Evolutionary conservation across 352 stramenopile genomes (phyloP).

Genomic region (Phytophthora gonapodyides): DNA sequence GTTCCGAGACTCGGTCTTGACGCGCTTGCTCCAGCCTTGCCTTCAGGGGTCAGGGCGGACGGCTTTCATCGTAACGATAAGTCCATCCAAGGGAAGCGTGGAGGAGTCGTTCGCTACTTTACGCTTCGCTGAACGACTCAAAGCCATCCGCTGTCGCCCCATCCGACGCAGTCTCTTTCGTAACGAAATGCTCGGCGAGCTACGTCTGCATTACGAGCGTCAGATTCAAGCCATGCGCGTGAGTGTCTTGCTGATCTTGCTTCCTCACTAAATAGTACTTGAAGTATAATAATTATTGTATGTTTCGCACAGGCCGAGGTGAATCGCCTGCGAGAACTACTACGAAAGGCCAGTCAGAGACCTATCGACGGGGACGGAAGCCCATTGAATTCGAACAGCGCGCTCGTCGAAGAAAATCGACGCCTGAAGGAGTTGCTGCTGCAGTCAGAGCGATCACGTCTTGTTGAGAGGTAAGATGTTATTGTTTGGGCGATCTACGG

Average conservation of each 20-base stretch:
- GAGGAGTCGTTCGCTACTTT: conserved; percentile 76
- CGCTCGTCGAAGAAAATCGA: conserved; percentile 68
- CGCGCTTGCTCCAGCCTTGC: conserved; percentile 66
- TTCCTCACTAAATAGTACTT: neutral
- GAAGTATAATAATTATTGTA: conserved; percentile 1
- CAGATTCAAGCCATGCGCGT: conserved; percentile 77
- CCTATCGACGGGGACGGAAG: conserved; percentile 38
- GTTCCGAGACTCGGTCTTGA: conserved; percentile 75
- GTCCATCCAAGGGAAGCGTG: conserved; percentile 51
- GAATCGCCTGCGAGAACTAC: conserved; percentile 49
- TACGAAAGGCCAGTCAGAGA: conserved; percentile 43
- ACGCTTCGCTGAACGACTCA: conserved; percentile 70
- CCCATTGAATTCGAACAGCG: conserved; percentile 38
- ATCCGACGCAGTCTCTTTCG: conserved; percentile 54
- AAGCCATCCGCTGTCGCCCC: conserved; percentile 58
- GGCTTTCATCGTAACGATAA: conserved; percentile 73
- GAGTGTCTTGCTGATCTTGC: conserved; percentile 1
- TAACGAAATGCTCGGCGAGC: conserved; percentile 56
- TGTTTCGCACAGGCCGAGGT: conserved; percentile 50
- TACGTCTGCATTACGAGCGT: conserved; percentile 67
- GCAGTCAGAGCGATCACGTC: conserved; percentile 52
- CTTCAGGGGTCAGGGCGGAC: conserved; percentile 57
- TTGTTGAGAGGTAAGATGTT: conserved; percentile 45
- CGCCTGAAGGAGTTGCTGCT: conserved; percentile 63
- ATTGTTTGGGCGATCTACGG: neutral